phyloP scores from a whole-genome alignment of 495 filamentous ascomycete species.

The Amorphotheca resinae region DNA sequence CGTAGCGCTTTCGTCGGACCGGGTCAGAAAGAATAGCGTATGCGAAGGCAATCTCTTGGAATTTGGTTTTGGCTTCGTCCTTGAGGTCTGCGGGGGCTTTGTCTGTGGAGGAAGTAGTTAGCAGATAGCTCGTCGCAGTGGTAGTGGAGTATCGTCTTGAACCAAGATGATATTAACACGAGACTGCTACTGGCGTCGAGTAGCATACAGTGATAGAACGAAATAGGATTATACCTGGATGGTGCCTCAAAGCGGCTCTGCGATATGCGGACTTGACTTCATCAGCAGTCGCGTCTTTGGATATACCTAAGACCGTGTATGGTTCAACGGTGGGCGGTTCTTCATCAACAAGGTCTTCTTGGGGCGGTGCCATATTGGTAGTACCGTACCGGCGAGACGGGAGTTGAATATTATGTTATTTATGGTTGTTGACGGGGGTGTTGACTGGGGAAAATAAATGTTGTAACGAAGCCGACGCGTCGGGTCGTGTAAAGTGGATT shows the following conservation, averaged over 20 bases:
- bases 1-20: constrained; percentile 67
- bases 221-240: constrained; percentile 56
- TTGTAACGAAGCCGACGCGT: neutral
- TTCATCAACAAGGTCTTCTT: constrained; percentile 12
- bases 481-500: too few relatives aligned
- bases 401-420: neutral
- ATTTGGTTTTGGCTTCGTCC: constrained; percentile 57
- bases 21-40: constrained; percentile 84
- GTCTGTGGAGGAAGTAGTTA: constrained; percentile 36
- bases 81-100: constrained; percentile 55
- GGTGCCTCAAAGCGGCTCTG: constrained; percentile 74
- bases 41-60: constrained; percentile 86
- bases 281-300: constrained; percentile 47
- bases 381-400: neutral
- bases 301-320: constrained; percentile 66
- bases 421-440: neutral
- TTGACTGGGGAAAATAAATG: too few relatives aligned
- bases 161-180: neutral
- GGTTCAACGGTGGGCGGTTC: constrained; percentile 48
- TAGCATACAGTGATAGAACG: constrained; percentile 44
- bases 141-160: neutral
- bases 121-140: neutral
- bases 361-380: constrained; percentile 2
- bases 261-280: constrained; percentile 83
- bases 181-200: constrained; percentile 22